Base-by-base conservation (phyloP, 169 alveolate species). In the Blepharisma undulans region DNA sequence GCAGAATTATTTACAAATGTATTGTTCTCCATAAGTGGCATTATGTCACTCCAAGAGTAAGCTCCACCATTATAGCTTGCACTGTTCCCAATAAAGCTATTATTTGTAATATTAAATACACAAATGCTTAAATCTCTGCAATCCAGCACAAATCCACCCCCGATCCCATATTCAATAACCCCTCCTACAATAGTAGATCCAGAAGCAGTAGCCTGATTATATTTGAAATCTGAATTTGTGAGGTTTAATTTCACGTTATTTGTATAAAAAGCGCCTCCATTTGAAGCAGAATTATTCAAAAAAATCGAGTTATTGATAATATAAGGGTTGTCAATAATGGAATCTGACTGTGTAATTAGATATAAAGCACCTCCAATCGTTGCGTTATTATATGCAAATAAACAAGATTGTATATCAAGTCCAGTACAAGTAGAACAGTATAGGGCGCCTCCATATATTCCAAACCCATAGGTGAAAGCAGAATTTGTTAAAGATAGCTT, bases 1-100 rank as follows among this genome's bases (percentile, higher is more conserved):
- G 91, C 91, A 21, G 91, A 71, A 66, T 86, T 86, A 66, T 66
- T 36, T 59, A 19, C 8, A 72, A 82, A 82, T 0, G 34, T 34
- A 22, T 21, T 21, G 22, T 3, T 25, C 14, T 21, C 60, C 29
- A 79, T 18, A n/a, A 33, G 25, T 4, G 87, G 87, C 34, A 25
- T 25, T 21, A 22, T 32, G 33, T 82, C 78, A 10, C 8, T 30
- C 89, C 89, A 82, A 32, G 33, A 32, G 22, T 32, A 21, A 36
- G 78, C 89, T 22, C 89, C 89, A 14, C 89, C 89, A 48, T 48
- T 48, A 48, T 48, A 48, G 66, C 66, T 48, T 5, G 66, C 66
- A 1, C 1, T 18, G 14, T 48, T 48, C 12, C 27, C 72, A 2
- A 18, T 48, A 5, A 48, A 48, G 3, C 66, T 48, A 48, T 48